Conservation (phyloP, 108 stramenopile genomes). For the Fragilariopsis cylindrus region DNA sequence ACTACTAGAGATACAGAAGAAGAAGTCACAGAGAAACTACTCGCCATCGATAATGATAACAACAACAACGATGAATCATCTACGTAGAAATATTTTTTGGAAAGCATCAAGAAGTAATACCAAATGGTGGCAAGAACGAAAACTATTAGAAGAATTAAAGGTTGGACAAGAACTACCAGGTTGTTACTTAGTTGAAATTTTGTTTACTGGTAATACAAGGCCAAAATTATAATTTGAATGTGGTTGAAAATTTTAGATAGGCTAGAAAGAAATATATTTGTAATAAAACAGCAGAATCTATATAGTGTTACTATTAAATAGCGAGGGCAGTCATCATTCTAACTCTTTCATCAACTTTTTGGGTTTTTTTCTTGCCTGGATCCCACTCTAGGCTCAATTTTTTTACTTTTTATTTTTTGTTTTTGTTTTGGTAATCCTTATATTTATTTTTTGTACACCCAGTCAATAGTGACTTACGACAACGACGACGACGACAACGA, state of each 20-base stretch:
- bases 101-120: neutral
- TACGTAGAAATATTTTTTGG: conserved; percentile 20
- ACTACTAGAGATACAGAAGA: neutral
- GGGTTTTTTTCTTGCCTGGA: too few relatives aligned
- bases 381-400: too few relatives aligned
- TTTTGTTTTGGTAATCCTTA: too few relatives aligned
- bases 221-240: conserved; percentile 76
- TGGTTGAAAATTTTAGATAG: conserved; percentile 37
- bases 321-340: conserved; percentile 63
- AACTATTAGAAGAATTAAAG: conserved; percentile 46
- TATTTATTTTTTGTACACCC: too few relatives aligned
- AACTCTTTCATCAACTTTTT: neutral
- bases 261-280: neutral
- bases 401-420: too few relatives aligned
- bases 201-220: conserved; percentile 67
- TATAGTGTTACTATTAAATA: conserved; percentile 22
- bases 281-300: neutral
- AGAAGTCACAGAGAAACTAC: neutral
- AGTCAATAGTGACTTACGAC: too few relatives aligned
- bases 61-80: neutral
- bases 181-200: conserved; percentile 45
- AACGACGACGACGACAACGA: too few relatives aligned
- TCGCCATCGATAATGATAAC: neutral
- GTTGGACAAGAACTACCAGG: conserved; percentile 69
- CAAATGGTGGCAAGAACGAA: conserved; percentile 56